phyloP scores from a whole-genome alignment of 106 monocot species.

The Gastrodia elata region DNA sequence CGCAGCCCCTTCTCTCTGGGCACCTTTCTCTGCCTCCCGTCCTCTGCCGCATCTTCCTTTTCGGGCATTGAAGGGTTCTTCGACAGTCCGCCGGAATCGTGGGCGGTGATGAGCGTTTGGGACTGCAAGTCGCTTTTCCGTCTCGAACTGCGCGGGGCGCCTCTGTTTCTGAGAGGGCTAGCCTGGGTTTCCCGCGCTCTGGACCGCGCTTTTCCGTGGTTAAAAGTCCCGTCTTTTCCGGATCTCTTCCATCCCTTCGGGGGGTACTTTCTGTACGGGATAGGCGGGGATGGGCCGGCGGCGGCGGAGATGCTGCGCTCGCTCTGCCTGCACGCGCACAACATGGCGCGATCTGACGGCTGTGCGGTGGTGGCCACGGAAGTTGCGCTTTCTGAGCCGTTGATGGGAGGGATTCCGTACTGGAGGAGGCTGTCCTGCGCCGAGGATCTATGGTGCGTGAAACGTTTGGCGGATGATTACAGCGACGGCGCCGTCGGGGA shows the following conservation, averaged over 20 bases:
- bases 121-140: conserved; percentile 43
- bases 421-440: conserved; percentile 44
- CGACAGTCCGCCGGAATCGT: conserved; percentile 32
- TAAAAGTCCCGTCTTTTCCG: conserved; percentile 52
- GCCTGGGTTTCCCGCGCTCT: conserved; percentile 28
- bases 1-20: conserved; percentile 36
- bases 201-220: conserved; percentile 42
- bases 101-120: conserved; percentile 64
- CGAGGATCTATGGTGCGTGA: conserved; percentile 64
- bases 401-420: conserved; percentile 35
- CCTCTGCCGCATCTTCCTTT: not conserved
- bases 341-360: conserved; percentile 39
- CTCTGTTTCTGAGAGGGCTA: conserved; percentile 14
- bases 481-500: conserved; percentile 34
- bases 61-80: conserved; percentile 23
- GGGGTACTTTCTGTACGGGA: conserved; percentile 47
- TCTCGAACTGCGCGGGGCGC: conserved; percentile 42
- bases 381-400: conserved; percentile 46
- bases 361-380: conserved; percentile 44
- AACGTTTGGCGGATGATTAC: conserved; percentile 33
- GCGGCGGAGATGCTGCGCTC: conserved; percentile 13
- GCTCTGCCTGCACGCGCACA: conserved; percentile 38
- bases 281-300: conserved; percentile 29
- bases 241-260: conserved; percentile 53
- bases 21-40: conserved; percentile 30